A percentile compares a stretch with the other conserved stretches of the same genome.
These are phyloP conservation scores for Agroathelia rolfsii DNA, from an alignment of 1,284 basidiomycete species.

Conservation along the genomic window DNA sequence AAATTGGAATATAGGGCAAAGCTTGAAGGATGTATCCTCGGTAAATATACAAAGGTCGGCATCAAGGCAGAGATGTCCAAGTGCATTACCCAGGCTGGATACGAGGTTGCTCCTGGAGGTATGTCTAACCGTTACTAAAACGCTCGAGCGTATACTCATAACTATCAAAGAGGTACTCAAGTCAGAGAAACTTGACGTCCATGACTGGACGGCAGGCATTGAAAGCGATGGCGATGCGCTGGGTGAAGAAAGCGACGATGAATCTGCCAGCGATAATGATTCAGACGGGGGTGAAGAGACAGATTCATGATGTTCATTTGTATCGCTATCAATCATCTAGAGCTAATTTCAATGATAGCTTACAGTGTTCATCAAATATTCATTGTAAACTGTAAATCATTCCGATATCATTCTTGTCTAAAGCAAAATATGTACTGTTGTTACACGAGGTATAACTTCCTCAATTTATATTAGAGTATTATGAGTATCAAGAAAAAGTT, in stretches of 20 bases:
- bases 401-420: too few relatives aligned
- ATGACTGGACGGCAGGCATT: conserved; percentile 45
- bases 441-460: too few relatives aligned
- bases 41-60: conserved; percentile 75
- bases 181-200: conserved; percentile 56
- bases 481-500: too few relatives aligned
- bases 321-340: too few relatives aligned
- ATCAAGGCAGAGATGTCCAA: conserved; percentile 70
- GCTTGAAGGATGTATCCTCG: conserved; percentile 83
- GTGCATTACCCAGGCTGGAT: conserved; percentile 85
- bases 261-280: conserved; percentile 19
- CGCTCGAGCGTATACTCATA: conserved; percentile 4
- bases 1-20: conserved; percentile 51
- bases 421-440: too few relatives aligned
- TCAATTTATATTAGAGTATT: too few relatives aligned
- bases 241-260: conserved; percentile 20
- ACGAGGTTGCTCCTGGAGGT: conserved; percentile 72
- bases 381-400: too few relatives aligned
- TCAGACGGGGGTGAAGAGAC: too few relatives aligned
- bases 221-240: conserved; percentile 20
- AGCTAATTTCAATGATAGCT: too few relatives aligned
- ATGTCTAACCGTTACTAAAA: conserved; percentile 15
- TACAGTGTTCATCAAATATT: too few relatives aligned
- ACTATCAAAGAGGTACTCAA: conserved; percentile 37
- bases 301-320: too few relatives aligned